Percentiles rank a stretch among this genome's conserved stretches.
Evolutionary conservation across 352 stramenopile species (phyloP).

Genomic region (Globisporangium echinulatum): DNA sequence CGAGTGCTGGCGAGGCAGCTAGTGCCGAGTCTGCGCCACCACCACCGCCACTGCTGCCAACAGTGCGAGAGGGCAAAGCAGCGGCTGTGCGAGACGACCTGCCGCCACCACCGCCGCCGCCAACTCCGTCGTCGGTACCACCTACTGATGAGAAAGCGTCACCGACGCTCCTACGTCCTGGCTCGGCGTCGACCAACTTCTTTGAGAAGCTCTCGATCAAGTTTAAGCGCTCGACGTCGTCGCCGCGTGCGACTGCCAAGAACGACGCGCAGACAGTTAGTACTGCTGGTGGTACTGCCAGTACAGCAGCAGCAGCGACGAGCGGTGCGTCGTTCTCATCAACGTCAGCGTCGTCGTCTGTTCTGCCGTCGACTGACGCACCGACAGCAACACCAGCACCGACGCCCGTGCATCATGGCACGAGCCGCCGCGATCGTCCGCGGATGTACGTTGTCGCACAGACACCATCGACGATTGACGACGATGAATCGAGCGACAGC

Average conservation of each 20-base stretch:
- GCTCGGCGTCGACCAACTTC: slow-evolving; percentile 60
- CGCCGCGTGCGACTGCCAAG: slow-evolving; percentile 12
- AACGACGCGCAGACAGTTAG: slow-evolving; percentile 10
- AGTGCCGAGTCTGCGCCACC: background rate
- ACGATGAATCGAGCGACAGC: slow-evolving; percentile 76
- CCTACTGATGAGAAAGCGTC: slow-evolving; percentile 25
- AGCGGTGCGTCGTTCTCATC: slow-evolving; percentile 6
- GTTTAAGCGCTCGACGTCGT: slow-evolving; percentile 70
- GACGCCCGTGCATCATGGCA: background rate
- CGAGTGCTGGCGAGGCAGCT: background rate
- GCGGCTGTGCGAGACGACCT: background rate
- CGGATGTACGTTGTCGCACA: slow-evolving; percentile 71
- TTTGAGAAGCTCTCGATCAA: slow-evolving; percentile 80
- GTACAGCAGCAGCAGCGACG: background rate
- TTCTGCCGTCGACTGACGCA: background rate
- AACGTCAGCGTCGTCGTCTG: background rate
- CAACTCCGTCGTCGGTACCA: slow-evolving; percentile 16
- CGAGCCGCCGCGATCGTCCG: slow-evolving; percentile 43
- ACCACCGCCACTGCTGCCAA: too few relatives aligned
- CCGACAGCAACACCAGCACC: slow-evolving; percentile 3
- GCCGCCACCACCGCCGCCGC: slow-evolving; percentile 16
- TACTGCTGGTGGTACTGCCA: background rate
- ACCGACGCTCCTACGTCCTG: slow-evolving; percentile 12
- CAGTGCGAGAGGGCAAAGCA: background rate
- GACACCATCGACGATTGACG: slow-evolving; percentile 51